Evolutionary conservation across 306 rosid species (phyloP), one percentile per base, ranked within the genome.

Genomic region (Medicago lupulina): DNA sequence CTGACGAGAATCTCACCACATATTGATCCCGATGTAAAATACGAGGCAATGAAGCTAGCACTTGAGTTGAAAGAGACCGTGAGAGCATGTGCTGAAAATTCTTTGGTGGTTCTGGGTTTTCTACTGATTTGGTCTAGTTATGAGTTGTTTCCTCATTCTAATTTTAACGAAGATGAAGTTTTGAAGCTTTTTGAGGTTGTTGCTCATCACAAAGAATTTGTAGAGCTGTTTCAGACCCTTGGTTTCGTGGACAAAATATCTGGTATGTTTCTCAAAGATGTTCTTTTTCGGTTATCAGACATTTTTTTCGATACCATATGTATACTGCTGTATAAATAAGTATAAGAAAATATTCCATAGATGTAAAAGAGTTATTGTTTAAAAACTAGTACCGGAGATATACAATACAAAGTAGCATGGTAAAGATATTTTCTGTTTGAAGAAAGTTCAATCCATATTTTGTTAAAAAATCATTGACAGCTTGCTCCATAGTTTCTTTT

Each of bases 11-110:
- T 86, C 64, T 80, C 87, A 15, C 88, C 89, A 21, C 51, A 50
- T 12, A 69, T 90, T 70, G 76, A 36, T 67, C 82, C 86, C 4
- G 77, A 44, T n/a, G 79, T 85, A 43, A 78, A 81, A 57, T 79
- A 81, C 14, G 84, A 77, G 78, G 93, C 93, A 16, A 31, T 53
- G 81, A 84, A 86, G 61, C 65, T 92, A 19, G 93, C 89, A 49
- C 5, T 67, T 69, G 76, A 70, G 17, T 80, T 91, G 91, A 81
- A 82, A 83, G 73, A 57, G 1, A 77, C 70, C 71, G 76, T 84
- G 47, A 28, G 55, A 65, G 68, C 49, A 63, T 39, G 64, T 44
- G 11, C 49, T 13, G 86, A 76, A 68, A 57, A 82, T 67, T 81
- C 83, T 31, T 55, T 72, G 73, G 88, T 73, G 76, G 72, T 71